Conservation (phyloP, 345 rosid genomes). For the Salix suchowensis region DNA sequence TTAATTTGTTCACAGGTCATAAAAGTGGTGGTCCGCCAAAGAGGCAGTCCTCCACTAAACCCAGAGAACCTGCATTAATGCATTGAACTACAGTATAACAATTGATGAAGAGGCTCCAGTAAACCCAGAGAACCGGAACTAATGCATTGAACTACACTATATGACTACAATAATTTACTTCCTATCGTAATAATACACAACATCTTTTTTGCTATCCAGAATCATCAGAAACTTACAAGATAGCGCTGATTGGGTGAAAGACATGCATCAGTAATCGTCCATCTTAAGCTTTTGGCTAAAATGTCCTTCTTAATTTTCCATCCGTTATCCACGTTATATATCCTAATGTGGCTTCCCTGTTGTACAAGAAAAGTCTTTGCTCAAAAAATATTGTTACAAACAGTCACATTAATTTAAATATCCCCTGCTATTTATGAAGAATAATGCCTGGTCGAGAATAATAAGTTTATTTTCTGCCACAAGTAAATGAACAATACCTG, state of each 20-base stretch:
- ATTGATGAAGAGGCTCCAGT: background rate
- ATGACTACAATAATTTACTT: background rate
- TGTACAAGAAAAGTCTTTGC: slow-evolving; percentile 3
- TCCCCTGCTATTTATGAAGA: background rate
- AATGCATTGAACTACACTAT: background rate
- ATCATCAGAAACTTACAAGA: slow-evolving; percentile 38
- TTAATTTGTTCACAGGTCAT: too few species aligned
- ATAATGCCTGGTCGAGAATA: background rate
- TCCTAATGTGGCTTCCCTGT: slow-evolving; percentile 51
- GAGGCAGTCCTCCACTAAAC: background rate
- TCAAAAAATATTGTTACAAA: background rate
- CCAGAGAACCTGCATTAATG: background rate
- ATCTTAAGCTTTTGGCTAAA: slow-evolving; percentile 43
- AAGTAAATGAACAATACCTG: slow-evolving; percentile 36
- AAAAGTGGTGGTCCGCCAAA: background rate
- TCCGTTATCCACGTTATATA: slow-evolving; percentile 55
- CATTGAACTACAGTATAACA: background rate
- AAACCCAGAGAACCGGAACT: background rate
- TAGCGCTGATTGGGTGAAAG: slow-evolving; percentile 59
- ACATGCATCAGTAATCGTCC: slow-evolving; percentile 66
- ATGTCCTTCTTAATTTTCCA: slow-evolving; percentile 61
- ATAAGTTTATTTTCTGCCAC: background rate
- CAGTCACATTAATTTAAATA: background rate
- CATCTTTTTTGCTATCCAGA: background rate
- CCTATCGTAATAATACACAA: background rate